These are phyloP conservation scores for Colletotrichum agaves DNA, from an alignment of 2,329 filamentous ascomycete genomes.

Conservation along the genomic window DNA sequence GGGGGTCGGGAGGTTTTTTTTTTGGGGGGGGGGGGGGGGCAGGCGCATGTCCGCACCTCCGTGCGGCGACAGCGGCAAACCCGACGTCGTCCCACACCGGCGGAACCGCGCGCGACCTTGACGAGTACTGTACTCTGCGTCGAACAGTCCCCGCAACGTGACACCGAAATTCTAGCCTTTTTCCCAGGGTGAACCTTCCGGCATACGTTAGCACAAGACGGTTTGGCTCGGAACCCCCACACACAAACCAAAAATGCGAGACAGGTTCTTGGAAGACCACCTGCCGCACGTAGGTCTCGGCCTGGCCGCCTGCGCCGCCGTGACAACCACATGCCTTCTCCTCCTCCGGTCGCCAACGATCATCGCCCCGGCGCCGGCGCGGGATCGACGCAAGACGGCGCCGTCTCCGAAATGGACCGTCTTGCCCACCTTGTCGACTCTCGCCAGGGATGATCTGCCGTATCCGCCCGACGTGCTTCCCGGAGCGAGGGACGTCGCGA, in stretches of 20 bases:
- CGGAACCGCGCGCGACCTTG: constrained; percentile 2
- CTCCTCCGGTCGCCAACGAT: constrained; percentile 39
- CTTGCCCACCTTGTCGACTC: constrained; percentile 20
- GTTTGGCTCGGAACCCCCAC: background rate
- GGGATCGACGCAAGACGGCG: constrained; percentile 28
- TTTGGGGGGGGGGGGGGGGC: no score
- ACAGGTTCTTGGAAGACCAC: constrained; percentile 17
- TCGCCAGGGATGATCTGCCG: constrained; percentile 55
- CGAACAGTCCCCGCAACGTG: background rate
- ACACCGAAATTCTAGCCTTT: background rate
- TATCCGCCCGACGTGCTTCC: constrained; percentile 79
- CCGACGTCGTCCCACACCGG: constrained; percentile 2
- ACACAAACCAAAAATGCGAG: constrained; percentile 9
- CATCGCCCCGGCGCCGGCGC: constrained; percentile 30
- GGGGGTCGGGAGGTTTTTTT: background rate
- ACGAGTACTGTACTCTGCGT: background rate
- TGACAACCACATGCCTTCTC: constrained; percentile 50
- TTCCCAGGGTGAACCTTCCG: background rate
- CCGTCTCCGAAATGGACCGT: constrained; percentile 34
- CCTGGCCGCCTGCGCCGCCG: constrained; percentile 36
- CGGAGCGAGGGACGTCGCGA: constrained; percentile 74
- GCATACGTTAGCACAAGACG: background rate
- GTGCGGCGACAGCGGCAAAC: constrained; percentile 4
- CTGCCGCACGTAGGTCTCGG: constrained; percentile 27
- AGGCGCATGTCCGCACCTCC: constrained; percentile 9